Base-by-base conservation (phyloP, 202 grass and related monocot genomes). In the Carex sylvatica region DNA sequence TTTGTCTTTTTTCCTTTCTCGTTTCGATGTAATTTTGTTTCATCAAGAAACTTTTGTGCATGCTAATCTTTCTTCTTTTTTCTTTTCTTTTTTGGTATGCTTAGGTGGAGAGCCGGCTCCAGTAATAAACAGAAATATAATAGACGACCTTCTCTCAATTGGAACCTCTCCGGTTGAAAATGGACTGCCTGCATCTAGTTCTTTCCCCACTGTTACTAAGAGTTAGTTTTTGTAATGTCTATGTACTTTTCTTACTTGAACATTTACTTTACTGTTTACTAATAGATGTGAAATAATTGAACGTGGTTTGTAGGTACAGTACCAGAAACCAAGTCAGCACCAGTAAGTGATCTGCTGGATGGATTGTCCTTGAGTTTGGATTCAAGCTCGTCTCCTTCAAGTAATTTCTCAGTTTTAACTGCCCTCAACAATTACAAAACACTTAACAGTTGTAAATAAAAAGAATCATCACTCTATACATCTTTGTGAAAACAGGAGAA, bases 141-240 rank as follows among this genome's bases (percentile, higher is more conserved):
- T 99, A 19, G 94, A 90, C 80, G 96, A 98, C 88, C 92, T 98
- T 86, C 68, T 96, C 26, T 96, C 93, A 38, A 99, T 99, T 84
- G 96, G 96, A 85, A 81, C 89, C 80, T 86, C 88, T 87, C 82
- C 92, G 76, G 81, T 84, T 83, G 89, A 95, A 87, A 99, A 90
- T 88, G 89, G 88, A 49, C 62, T 44, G 22, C 63, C 81, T 78
- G 58, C 80, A 78, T 90, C 85, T 70, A 89, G 84, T 51, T 24
- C 74, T 67, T 61, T 55, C 80, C 71, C 86, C 31, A 80, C 86
- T 65, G 77, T 55, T 66, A 90, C 86, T 98, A 89, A 83, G 74
- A 87, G 33, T 78, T 87, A 82, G 49, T 91, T 80, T 68, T 85
- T 74, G 65, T 85, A 83, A 40, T 69, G 8, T 82, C 67, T 80